phyloP scores from a whole-genome alignment of 2,329 filamentous ascomycete genomes.

The Cytospora leucostoma region DNA sequence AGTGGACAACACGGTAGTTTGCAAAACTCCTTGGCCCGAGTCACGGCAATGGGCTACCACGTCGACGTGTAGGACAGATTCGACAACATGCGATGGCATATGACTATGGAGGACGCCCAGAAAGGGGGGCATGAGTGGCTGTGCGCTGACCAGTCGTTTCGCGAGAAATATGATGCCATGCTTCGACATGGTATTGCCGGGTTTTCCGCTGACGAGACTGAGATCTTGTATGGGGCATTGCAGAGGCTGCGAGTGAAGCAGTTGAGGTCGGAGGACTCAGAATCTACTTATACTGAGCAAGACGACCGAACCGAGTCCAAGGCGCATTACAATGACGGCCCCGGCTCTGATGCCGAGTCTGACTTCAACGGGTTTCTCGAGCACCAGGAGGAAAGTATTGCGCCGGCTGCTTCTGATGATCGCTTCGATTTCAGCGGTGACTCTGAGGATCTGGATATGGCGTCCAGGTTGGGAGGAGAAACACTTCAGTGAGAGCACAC shows the following conservation, averaged over 20 bases:
- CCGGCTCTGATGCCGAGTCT: neutral
- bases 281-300: neutral
- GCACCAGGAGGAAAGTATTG: conserved; percentile 22
- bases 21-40: conserved; percentile 2
- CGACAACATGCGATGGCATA: conserved; percentile 7
- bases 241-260: neutral
- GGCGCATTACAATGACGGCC: neutral
- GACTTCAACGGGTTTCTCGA: conserved; percentile 21
- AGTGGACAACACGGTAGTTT: conserved; percentile 11
- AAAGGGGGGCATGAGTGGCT: neutral
- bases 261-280: neutral
- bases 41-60: conserved; percentile 15
- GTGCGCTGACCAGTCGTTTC: conserved; percentile 12
- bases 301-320: neutral
- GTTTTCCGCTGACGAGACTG: conserved; percentile 13
- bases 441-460: conserved; percentile 19
- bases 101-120: neutral
- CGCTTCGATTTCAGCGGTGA: conserved; percentile 4
- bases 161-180: conserved; percentile 23
- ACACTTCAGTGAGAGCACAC: neutral
- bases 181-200: conserved; percentile 19
- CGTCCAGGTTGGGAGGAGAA: conserved; percentile 12
- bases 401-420: neutral
- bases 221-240: conserved; percentile 4
- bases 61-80: conserved; percentile 22